Evolutionary conservation across 371 early-diverging fungal genomes (phyloP).

Genomic region (Dichotomocladium elegans): DNA sequence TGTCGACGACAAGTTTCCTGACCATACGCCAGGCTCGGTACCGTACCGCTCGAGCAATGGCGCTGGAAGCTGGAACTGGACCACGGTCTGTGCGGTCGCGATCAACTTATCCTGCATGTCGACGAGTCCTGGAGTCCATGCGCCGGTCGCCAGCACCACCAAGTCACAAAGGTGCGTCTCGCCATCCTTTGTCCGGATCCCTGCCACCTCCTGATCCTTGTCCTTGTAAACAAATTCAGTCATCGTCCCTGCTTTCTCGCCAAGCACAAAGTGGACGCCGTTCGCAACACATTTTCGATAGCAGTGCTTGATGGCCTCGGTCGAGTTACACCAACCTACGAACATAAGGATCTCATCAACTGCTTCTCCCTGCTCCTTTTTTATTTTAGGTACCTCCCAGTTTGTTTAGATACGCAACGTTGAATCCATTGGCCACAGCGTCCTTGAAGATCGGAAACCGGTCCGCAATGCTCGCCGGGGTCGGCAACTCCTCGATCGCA

Average conservation of each 20-base stretch:
- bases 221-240: conserved; percentile 13
- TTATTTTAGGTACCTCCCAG: conserved; percentile 20
- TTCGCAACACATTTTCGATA: conserved; percentile 28
- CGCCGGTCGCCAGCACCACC: conserved; percentile 49
- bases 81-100: conserved; percentile 51
- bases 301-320: conserved; percentile 26
- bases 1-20: conserved; percentile 43
- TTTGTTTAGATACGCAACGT: conserved; percentile 31
- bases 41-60: background rate
- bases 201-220: conserved; percentile 17
- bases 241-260: conserved; percentile 27
- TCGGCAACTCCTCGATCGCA: conserved; percentile 23
- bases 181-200: conserved; percentile 42
- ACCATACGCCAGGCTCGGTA: conserved; percentile 43
- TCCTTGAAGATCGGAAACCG: conserved; percentile 30
- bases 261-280: conserved; percentile 38
- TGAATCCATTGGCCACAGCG: conserved; percentile 23
- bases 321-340: conserved; percentile 37
- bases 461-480: conserved; percentile 18
- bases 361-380: background rate
- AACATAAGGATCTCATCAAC: background rate
- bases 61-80: conserved; percentile 33
- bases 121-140: conserved; percentile 52
- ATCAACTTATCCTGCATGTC: conserved; percentile 28
- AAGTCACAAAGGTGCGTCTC: conserved; percentile 26